Evolutionary conservation across 179 eudicot genomes (phyloP).

Genomic region (Carnegiea gigantea): DNA sequence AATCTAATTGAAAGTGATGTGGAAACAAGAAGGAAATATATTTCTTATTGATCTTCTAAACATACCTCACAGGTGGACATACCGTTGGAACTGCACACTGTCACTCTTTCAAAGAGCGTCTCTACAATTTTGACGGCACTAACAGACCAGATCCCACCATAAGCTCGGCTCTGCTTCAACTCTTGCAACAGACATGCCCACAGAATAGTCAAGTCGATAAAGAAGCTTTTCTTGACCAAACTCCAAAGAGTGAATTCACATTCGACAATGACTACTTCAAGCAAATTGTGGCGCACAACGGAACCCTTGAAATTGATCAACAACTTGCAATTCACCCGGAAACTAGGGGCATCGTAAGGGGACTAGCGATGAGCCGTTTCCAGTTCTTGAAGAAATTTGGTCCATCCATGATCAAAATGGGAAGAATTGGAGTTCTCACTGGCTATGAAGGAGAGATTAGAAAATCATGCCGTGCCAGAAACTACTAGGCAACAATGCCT

Average conservation of each 20-base stretch:
- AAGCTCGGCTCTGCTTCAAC: conserved; percentile 14
- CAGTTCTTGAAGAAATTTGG: conserved; percentile 18
- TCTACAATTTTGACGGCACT: conserved; percentile 30
- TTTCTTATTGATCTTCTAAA: no score
- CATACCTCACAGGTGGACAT: conserved; percentile 33
- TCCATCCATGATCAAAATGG: conserved; percentile 25
- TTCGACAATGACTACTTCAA: conserved; percentile 23
- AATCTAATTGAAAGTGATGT: no score
- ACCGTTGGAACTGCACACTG: conserved; percentile 47
- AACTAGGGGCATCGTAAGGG: conserved; percentile 21
- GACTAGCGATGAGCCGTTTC: conserved; percentile 12
- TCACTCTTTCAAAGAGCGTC: conserved; percentile 26
- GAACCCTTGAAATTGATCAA: conserved; percentile 24
- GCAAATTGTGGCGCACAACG: conserved; percentile 23
- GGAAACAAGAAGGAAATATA: no score
- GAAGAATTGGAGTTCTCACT: conserved; percentile 16
- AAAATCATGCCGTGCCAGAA: conserved; percentile 14
- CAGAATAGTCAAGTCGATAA: conserved; percentile 6
- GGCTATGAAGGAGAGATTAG: conserved; percentile 21
- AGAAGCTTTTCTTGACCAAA: conserved; percentile 31
- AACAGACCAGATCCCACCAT: conserved; percentile 34
- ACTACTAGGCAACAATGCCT: background rate
- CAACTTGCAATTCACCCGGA: conserved; percentile 3
- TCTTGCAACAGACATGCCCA: conserved; percentile 32
- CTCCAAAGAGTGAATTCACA: conserved; percentile 22